Conservation (phyloP, 1,139 yeast species). For the Suhomyces bokatorum region DNA sequence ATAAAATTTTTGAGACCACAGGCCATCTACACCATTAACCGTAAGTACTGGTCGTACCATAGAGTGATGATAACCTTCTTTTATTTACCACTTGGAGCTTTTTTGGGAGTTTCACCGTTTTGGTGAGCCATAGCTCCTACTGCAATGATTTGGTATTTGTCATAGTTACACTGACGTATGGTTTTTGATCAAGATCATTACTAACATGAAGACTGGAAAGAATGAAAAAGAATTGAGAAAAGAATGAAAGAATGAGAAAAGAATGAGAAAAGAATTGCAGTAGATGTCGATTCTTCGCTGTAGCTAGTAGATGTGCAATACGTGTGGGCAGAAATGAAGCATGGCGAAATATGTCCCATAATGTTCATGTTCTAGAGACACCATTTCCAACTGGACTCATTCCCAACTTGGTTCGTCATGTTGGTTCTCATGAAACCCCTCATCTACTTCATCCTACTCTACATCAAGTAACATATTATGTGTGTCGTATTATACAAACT, state of each 20-base stretch:
- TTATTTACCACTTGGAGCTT: conserved; percentile 43
- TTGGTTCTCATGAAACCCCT: too few species aligned
- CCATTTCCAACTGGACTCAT: too few species aligned
- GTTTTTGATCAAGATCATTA: conserved; percentile 4
- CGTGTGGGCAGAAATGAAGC: background rate
- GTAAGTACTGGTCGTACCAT: conserved; percentile 8
- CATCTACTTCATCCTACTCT: background rate
- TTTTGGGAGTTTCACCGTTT: conserved; percentile 41
- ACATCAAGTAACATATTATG: conserved; percentile 9
- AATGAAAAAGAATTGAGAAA: too few species aligned
- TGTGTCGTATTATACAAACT: conserved; percentile 15
- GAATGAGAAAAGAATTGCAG: background rate
- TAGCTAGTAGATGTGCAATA: background rate
- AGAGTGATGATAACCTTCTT: conserved; percentile 26
- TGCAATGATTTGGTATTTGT: conserved; percentile 53
- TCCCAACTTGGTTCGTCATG: too few species aligned
- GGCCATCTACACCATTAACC: background rate
- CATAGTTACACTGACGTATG: conserved; percentile 52
- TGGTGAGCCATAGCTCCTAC: conserved; percentile 39
- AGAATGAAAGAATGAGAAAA: too few species aligned
- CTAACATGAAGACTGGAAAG: conserved; percentile 4
- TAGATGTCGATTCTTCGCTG: background rate
- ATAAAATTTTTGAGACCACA: background rate
- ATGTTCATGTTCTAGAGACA: too few species aligned
- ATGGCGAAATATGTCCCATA: too few species aligned